phyloP scores from a whole-genome alignment of 495 filamentous ascomycete species.

The Jackrogersella minutella region DNA sequence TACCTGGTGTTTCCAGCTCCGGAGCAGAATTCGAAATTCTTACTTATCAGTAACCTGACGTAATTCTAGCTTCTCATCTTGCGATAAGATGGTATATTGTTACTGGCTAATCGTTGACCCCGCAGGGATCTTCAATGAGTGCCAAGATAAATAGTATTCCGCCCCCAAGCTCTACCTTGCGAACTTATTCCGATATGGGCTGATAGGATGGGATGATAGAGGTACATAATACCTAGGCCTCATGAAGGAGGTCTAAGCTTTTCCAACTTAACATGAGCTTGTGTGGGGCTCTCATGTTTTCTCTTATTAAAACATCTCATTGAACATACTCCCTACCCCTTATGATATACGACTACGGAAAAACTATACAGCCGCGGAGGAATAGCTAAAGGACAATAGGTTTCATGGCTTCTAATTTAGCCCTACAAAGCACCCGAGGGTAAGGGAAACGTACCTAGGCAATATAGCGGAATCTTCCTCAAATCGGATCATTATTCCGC shows the following conservation, averaged over 20 bases:
- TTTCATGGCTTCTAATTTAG: not conserved
- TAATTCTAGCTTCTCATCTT: conserved; percentile 43
- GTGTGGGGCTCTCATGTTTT: not conserved
- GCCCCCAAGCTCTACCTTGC: conserved; percentile 12
- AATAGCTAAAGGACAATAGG: not conserved
- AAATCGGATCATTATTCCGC: no score
- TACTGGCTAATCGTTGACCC: conserved; percentile 27
- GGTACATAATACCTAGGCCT: not conserved
- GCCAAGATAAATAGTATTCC: conserved; percentile 34
- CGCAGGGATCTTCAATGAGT: conserved; percentile 18
- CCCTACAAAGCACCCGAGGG: no score
- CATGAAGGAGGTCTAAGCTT: conserved; percentile 9
- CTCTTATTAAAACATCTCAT: not conserved
- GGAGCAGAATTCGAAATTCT: conserved; percentile 27
- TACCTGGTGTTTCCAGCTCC: conserved; percentile 21
- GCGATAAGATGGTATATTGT: conserved; percentile 41
- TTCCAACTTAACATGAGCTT: conserved; percentile 8
- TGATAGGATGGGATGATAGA: not conserved
- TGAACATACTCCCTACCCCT: not conserved
- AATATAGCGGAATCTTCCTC: no score
- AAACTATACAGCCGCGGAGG: no score
- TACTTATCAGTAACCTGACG: conserved; percentile 40
- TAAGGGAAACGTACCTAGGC: no score
- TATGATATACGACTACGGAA: not conserved
- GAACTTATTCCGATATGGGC: not conserved